Evolutionary conservation across 2,329 filamentous ascomycete species (phyloP), one percentile per base, ranked within the genome.

Genomic region (Epichloe gansuensis): DNA sequence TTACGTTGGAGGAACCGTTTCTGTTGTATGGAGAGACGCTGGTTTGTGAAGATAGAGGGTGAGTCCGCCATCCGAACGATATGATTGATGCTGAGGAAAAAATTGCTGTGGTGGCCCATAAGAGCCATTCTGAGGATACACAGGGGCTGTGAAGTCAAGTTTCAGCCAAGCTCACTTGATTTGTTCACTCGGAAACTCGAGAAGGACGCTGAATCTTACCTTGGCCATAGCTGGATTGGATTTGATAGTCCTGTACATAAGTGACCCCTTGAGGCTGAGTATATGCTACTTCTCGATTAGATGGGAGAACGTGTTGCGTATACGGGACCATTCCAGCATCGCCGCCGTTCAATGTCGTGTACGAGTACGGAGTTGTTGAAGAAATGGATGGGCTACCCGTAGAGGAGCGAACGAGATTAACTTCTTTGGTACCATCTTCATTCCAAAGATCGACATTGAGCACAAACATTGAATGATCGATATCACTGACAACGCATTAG

Each of bases 301-400:
- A 64, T 6, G 69, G 65, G 28, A 70, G 58, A 21, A 70, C 63
- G 53, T 67, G 67, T 23, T 68, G 65, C 15, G 65, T 59, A 49
- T 69, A 68, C 5, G 61, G 55, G 15, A 58, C 44, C 25, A 59
- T 55, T 3, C 57, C 55, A 9, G 60, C 52, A 41, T 69, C 66
- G 35, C 65, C 58, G 63, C 66, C 52, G 68, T 74, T 54, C 75
- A 80, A 42, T 3, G 61, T 53, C 15, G 63, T 81, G 63, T 88
- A 95, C 1, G 88, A 88, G 6, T 85, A 86, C 4, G 85, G 84
- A 8, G 85, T 86, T 8, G 88, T 88, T 4, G 86, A 86, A 3
- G 85, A 88, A 61, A 95, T 95, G 13, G 87, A 89, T 1, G 88
- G 88, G 3, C 76, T 77, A 28, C 79, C 81, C 55, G 81, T 82